Base-by-base conservation (phyloP, 805 yeast genomes). In the Torulaspora gathmanii region DNA sequence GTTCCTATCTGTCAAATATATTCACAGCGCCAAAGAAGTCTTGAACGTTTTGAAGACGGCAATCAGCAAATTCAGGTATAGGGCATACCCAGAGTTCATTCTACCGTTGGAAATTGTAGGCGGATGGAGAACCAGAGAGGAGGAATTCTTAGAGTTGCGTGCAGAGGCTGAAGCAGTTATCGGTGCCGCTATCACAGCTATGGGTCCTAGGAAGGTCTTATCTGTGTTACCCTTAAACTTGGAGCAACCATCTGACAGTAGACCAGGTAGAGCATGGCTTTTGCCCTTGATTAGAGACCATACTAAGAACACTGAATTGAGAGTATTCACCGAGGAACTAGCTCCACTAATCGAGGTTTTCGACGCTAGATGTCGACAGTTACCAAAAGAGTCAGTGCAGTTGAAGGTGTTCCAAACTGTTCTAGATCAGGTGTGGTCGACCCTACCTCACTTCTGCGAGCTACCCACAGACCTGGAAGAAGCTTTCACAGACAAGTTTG, bases 261-360 rank as follows among this genome's bases (percentile, higher is more conserved):
- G 74, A 34, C 75, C 82, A n/a, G 97, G 97, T 37, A 79, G 98
- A 62, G 97, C 97, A 37, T 93, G 98, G 97, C 61, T 93, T 56
- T 74, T 93, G 52, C 99, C 99, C 9, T 63, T 93, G 27, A 74
- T 93, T 50, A 83, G 97, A 69, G 97, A 90, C 57, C 81, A 86
- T 57, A 84, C 88, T 22, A 77, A 82, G 56, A 76, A 79, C 56
- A 83, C 97, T 1, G 73, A 75, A 37, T 70, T 93, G 45, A 70
- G 75, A 0, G 86, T 73, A 60, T 93, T 79, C 66, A 73, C 76
- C 47, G 65, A 67, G 17, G 71, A 80, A 30, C 75, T 93, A 42
- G 64, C 84, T 12, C 98, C 98, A 22, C 64, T 82, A 31, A 74
- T 74, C 39, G 71, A 72, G 31, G 68, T 73, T 46, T 85, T 83